Conservation (phyloP, 108 stramenopile genomes). For the Aurantiochytrium sp. region DNA sequence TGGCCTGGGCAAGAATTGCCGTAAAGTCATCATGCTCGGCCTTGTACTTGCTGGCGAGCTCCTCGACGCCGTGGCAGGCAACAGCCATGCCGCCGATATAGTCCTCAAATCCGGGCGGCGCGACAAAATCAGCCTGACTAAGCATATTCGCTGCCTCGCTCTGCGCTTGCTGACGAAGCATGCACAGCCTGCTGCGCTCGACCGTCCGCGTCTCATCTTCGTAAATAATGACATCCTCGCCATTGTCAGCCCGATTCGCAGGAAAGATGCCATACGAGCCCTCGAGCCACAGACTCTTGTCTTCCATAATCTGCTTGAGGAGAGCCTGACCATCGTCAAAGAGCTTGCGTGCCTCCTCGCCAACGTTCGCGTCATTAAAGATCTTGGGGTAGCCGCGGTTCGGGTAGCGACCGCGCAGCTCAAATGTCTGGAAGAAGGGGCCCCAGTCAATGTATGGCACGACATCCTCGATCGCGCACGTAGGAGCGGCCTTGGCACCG, state of each 20-base stretch:
- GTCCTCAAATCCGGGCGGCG: slow-evolving; percentile 75
- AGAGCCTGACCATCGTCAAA: slow-evolving; percentile 91
- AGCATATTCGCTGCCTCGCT: slow-evolving; percentile 91
- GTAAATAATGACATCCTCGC: slow-evolving; percentile 93
- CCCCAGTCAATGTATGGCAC: slow-evolving; percentile 98
- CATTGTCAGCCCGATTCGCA: slow-evolving; percentile 81
- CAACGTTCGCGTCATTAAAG: slow-evolving; percentile 92
- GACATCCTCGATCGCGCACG: slow-evolving; percentile 66
- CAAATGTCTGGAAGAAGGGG: slow-evolving; percentile 99
- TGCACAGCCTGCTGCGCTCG: slow-evolving; percentile 84
- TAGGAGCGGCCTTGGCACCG: slow-evolving; percentile 38
- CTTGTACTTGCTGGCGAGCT: slow-evolving; percentile 21
- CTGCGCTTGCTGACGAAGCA: slow-evolving; percentile 97
- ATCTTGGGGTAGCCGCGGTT: slow-evolving; percentile 99
- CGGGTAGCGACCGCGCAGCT: slow-evolving; percentile 95
- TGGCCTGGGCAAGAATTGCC: slow-evolving; percentile 97
- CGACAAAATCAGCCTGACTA: slow-evolving; percentile 93
- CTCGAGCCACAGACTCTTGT: slow-evolving; percentile 72
- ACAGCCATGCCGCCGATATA: slow-evolving; percentile 22
- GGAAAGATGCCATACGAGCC: slow-evolving; percentile 92
- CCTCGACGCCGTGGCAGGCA: slow-evolving; percentile 6
- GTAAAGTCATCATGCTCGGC: slow-evolving; percentile 89
- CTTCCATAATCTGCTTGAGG: slow-evolving; percentile 78
- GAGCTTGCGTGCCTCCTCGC: slow-evolving; percentile 90
- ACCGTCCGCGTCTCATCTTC: slow-evolving; percentile 21